These are phyloP conservation scores for Myxozyma nipponensis DNA, from an alignment of 805 yeast species.

Conservation along the genomic window DNA sequence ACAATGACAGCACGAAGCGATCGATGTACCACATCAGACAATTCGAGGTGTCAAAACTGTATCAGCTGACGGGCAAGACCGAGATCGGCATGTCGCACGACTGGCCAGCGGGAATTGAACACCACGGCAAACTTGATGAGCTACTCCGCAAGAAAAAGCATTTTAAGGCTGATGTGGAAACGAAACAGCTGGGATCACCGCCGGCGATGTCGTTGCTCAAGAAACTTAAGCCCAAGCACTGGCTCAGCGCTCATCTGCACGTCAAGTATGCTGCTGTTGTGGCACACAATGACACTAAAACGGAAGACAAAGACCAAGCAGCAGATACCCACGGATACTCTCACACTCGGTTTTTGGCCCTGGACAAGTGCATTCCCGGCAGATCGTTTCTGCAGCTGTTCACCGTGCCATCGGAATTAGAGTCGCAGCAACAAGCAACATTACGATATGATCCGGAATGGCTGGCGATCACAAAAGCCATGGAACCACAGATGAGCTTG, in stretches of 20 bases:
- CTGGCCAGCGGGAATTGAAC: conserved; percentile 83
- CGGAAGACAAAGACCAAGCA: neutral
- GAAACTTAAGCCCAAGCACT: conserved; percentile 56
- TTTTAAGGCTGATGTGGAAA: conserved; percentile 59
- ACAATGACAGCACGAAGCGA: conserved; percentile 44
- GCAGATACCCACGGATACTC: conserved; percentile 4
- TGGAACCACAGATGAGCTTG: conserved; percentile 26
- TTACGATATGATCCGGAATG: conserved; percentile 39
- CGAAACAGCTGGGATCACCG: conserved; percentile 68
- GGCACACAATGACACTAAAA: conserved; percentile 33
- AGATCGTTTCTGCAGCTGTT: conserved; percentile 53
- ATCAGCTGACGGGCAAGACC: conserved; percentile 39
- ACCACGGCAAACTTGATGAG: conserved; percentile 53
- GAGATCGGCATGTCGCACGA: conserved; percentile 79
- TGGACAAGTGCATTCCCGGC: conserved; percentile 77
- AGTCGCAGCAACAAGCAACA: neutral
- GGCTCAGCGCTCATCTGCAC: conserved; percentile 92
- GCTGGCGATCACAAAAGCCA: conserved; percentile 37
- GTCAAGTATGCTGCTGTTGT: conserved; percentile 62
- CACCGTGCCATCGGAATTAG: conserved; percentile 27
- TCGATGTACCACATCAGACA: conserved; percentile 74
- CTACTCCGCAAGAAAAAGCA: conserved; percentile 61
- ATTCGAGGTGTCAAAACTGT: conserved; percentile 54
- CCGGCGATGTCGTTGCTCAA: conserved; percentile 54
- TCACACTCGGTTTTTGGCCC: conserved; percentile 60